Conservation (phyloP, 768 basidiomycete genomes). For the Cantharellus anzutake region DNA sequence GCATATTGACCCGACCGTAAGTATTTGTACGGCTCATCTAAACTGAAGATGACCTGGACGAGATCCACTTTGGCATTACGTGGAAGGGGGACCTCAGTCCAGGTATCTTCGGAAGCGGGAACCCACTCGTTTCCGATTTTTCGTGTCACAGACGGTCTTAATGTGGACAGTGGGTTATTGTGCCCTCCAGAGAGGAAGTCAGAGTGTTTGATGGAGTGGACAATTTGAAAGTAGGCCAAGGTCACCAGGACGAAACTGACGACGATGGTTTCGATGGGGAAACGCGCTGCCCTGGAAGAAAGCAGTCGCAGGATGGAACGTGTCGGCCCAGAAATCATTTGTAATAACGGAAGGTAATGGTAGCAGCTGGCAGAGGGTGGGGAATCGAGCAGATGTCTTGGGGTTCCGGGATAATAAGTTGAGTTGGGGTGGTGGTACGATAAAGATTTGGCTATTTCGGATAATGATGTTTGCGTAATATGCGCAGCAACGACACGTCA, state of each 20-base stretch:
- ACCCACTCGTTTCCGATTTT: conserved; percentile 40
- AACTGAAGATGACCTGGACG: conserved; percentile 51
- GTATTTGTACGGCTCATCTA: conserved; percentile 18
- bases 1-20: neutral
- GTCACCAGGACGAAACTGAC: conserved; percentile 78
- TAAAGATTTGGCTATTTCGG: no score
- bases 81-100: conserved; percentile 15
- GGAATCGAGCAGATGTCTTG: no score
- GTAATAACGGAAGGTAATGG: no score
- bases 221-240: conserved; percentile 85
- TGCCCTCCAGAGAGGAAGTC: conserved; percentile 37
- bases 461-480: no score
- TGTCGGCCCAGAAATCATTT: no score
- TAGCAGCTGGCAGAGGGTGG: no score
- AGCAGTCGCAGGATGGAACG: conserved; percentile 7
- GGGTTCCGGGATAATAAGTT: no score
- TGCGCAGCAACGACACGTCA: no score
- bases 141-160: conserved; percentile 38
- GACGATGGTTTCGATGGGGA: conserved; percentile 61
- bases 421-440: no score
- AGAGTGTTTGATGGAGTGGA: conserved; percentile 78
- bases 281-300: conserved; percentile 13
- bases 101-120: conserved; percentile 34
- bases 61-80: conserved; percentile 33
- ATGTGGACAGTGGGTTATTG: conserved; percentile 14